phyloP scores from a whole-genome alignment of 2,329 filamentous ascomycete species.

The Ceratocystis papillata region DNA sequence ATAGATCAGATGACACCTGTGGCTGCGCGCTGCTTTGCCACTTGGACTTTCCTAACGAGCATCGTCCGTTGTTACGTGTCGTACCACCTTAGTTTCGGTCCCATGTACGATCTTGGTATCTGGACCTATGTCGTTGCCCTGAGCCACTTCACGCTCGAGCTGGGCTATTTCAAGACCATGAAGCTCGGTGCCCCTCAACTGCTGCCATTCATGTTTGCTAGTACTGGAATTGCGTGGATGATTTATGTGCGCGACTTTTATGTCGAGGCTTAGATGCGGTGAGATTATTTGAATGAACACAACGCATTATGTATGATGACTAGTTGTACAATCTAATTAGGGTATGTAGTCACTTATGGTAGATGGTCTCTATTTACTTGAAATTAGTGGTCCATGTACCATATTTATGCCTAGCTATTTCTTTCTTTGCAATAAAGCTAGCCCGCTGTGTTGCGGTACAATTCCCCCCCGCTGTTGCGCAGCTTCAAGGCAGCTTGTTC shows the following conservation, averaged over 20 bases:
- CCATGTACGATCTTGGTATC: constrained; percentile 67
- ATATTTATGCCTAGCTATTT: too few relatives aligned
- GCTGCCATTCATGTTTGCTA: constrained; percentile 45
- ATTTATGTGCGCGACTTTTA: constrained; percentile 58
- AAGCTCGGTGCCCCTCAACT: constrained; percentile 48
- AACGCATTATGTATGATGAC: constrained; percentile 1
- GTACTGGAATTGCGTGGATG: constrained; percentile 50
- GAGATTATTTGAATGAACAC: neutral
- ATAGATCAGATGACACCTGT: constrained; percentile 60
- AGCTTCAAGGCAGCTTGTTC: constrained; percentile 81
- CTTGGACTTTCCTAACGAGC: constrained; percentile 71
- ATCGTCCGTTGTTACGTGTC: constrained; percentile 73
- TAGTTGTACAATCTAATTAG: constrained; percentile 1
- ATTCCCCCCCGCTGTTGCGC: constrained; percentile 62
- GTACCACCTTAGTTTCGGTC: constrained; percentile 63
- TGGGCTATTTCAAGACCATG: constrained; percentile 66
- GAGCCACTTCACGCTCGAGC: constrained; percentile 69
- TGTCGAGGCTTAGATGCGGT: constrained; percentile 35
- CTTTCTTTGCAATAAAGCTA: neutral
- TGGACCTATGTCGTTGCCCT: constrained; percentile 74
- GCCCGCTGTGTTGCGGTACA: constrained; percentile 57
- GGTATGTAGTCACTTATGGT: neutral
- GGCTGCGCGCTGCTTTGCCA: constrained; percentile 69
- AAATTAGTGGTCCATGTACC: too few relatives aligned
- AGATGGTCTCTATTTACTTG: too few relatives aligned